These are phyloP conservation scores for Astrothelium macrocarpum DNA, from an alignment of 495 filamentous ascomycete species.

Conservation along the genomic window DNA sequence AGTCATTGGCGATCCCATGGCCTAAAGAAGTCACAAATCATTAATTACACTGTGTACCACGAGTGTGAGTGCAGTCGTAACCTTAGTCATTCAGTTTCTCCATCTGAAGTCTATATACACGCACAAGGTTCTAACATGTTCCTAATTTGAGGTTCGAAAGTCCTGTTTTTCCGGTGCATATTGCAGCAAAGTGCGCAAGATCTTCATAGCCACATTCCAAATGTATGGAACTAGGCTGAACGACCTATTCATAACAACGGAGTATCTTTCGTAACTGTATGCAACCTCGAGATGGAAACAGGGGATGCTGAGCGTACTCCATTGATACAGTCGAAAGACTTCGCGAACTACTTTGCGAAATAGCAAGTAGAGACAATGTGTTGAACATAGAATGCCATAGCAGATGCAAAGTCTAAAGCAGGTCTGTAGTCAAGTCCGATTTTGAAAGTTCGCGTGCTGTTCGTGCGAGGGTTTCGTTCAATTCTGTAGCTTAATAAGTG, in stretches of 20 bases:
- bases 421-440: background rate
- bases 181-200: background rate
- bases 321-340: background rate
- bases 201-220: background rate
- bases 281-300: background rate
- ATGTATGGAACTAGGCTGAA: background rate
- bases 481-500: background rate
- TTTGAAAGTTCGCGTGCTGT: background rate
- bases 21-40: too few relatives aligned
- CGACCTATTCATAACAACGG: background rate
- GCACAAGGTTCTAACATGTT: background rate
- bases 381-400: background rate
- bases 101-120: background rate
- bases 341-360: background rate
- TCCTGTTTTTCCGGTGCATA: slow-evolving; percentile 4
- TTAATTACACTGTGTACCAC: too few relatives aligned
- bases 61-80: background rate
- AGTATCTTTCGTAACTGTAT: background rate
- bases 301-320: background rate
- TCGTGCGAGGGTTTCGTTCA: background rate
- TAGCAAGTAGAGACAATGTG: background rate
- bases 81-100: background rate
- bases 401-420: background rate
- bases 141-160: background rate
- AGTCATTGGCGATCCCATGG: too few relatives aligned